phyloP scores from a whole-genome alignment of 805 yeast species.

The Wilhelminamyces savonicus region DNA sequence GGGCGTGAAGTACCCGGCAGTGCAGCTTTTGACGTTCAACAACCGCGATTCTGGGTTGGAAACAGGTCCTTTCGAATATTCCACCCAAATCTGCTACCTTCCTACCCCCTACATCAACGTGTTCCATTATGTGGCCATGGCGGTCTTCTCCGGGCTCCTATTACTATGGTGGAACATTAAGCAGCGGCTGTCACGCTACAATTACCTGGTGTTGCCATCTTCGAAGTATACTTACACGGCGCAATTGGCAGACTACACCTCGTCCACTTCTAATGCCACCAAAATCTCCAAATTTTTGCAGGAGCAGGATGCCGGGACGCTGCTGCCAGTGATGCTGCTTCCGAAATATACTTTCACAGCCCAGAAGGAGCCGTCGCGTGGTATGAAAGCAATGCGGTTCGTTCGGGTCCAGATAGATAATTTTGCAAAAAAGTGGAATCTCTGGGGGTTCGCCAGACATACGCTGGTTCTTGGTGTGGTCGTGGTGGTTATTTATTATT shows the following conservation, averaged over 20 bases:
- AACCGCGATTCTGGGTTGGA: too few relatives aligned
- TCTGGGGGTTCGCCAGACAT: conserved; percentile 14
- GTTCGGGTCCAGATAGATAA: conserved; percentile 13
- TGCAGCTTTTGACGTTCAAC: conserved; percentile 28
- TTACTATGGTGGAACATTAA: conserved; percentile 24
- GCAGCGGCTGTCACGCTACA: conserved; percentile 18
- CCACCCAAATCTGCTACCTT: conserved; percentile 39
- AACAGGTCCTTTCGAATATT: conserved; percentile 15
- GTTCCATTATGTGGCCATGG: conserved; percentile 27
- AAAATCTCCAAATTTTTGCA: conserved; percentile 23
- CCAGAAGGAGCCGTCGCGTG: conserved; percentile 2
- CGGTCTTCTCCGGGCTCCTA: conserved; percentile 23
- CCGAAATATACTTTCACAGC: conserved; percentile 21
- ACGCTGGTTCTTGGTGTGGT: conserved; percentile 9
- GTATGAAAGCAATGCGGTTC: conserved; percentile 1
- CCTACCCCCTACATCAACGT: conserved; percentile 42
- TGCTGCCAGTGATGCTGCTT: conserved; percentile 6
- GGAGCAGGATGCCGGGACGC: conserved; percentile 20
- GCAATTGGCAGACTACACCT: conserved; percentile 4
- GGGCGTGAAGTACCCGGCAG: conserved; percentile 36
- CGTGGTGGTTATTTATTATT: conserved; percentile 14
- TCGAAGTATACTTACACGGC: conserved; percentile 7
- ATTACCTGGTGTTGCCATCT: conserved; percentile 22
- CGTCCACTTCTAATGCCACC: conserved; percentile 12
- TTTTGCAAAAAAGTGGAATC: conserved; percentile 1